Conservation (phyloP, 2,329 filamentous ascomycete species). For the Fusarium pseudocircinatum region DNA sequence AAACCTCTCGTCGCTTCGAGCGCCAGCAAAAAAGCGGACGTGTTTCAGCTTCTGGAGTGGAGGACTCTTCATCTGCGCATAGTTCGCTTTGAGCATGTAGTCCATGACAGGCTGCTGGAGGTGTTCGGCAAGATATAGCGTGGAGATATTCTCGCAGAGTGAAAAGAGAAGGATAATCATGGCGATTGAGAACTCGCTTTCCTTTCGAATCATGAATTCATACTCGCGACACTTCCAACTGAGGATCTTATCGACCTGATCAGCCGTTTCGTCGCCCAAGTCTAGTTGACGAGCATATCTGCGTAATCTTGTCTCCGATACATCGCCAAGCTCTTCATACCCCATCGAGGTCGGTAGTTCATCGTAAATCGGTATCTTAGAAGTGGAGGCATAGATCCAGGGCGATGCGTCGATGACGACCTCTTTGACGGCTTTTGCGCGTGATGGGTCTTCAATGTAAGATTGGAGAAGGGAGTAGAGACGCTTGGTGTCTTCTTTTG, state of each 20-base stretch:
- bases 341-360: not conserved
- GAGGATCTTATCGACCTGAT: not conserved
- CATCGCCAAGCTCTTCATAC: not conserved
- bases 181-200: not conserved
- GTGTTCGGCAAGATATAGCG: not conserved
- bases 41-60: not conserved
- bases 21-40: not conserved
- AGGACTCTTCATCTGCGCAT: not conserved
- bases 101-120: not conserved
- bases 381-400: not conserved
- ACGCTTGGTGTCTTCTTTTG: not conserved
- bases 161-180: not conserved
- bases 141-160: not conserved
- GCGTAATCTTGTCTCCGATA: accelerated
- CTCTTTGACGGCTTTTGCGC: not conserved
- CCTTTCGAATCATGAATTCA: not conserved
- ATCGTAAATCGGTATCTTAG: accelerated
- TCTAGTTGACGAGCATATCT: not conserved
- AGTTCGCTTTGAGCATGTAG: not conserved
- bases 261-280: accelerated
- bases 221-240: not conserved
- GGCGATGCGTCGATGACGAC: not conserved
- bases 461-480: not conserved
- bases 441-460: not conserved
- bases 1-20: not conserved